Base-by-base conservation (phyloP, 2,329 filamentous ascomycete species). In the Aspergillus pseudoglaucus region DNA sequence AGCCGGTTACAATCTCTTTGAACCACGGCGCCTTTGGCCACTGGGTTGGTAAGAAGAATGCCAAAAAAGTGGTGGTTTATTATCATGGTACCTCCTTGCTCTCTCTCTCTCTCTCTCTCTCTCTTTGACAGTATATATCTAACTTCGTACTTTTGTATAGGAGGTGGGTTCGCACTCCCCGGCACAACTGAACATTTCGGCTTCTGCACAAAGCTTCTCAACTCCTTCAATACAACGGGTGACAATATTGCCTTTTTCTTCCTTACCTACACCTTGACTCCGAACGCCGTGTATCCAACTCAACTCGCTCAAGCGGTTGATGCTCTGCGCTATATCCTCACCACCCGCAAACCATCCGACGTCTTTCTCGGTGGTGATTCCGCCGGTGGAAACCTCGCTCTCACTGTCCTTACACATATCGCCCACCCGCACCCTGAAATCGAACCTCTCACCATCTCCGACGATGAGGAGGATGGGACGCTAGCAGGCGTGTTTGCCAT, bases 341-440 rank as follows among this genome's bases (percentile, higher is more conserved):
- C 53, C 65, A 62, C 6, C 58, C 60, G 37, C 17, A 18, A 12
- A 6, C 64, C 69, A 1, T 49, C 56, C 3, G 57, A 65, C 38
- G 60, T 72, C 6, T 45, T 70, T 15, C 42, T 72, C 3, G 69
- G 63, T 38, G 69, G 69, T 7, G 69, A 72, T 44, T 71, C 68
- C 1, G 69, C 69, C 1, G 69, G 69, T 18, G 69, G 63, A 1
- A 71, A 72, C 50, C 60, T 72, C 25, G 62, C 61, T 15, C 47
- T 64, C 18, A 55, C 60, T 4, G 54, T 64, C 2, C 55, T 71
- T 8, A 49, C 65, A 25, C 68, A 71, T 37, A 47, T 70, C 1
- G 56, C 63, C 0, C 81, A 83, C 53, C 79, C 80, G 0, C 79
- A 82, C 49, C 71, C 77, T 0, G 69, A 75, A 0, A 69, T 80